These are phyloP conservation scores for Oryza punctata DNA, from an alignment of 176 grass and related monocot genomes.

Conservation along the genomic window DNA sequence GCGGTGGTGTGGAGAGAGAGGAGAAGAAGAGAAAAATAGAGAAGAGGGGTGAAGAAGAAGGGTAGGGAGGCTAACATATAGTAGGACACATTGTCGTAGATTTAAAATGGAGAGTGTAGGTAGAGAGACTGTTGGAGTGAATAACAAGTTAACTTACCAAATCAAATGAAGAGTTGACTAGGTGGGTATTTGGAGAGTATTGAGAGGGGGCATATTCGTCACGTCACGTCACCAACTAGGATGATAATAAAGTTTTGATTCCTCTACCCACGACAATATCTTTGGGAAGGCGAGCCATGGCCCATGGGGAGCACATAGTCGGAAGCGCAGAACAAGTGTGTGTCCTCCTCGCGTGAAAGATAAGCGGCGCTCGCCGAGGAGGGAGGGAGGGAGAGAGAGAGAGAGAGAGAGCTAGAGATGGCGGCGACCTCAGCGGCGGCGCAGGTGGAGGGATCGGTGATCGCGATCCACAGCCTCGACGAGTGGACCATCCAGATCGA, in stretches of 20 bases:
- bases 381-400: background rate
- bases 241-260: constrained; percentile 14
- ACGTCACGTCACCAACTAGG: background rate
- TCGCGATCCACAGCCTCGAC: constrained; percentile 66
- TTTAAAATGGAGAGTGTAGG: too few species aligned
- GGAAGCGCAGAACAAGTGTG: background rate
- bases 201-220: constrained; percentile 34
- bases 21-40: too few species aligned
- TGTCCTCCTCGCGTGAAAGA: constrained; percentile 28
- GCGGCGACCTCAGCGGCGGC: background rate
- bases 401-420: background rate
- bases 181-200: too few species aligned
- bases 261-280: constrained; percentile 29
- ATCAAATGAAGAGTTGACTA: too few species aligned
- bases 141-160: too few species aligned
- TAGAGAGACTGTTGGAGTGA: too few species aligned
- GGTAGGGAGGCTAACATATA: too few species aligned
- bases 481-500: constrained; percentile 76
- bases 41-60: too few species aligned
- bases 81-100: too few species aligned
- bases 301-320: background rate
- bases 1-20: too few species aligned
- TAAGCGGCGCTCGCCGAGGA: background rate
- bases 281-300: background rate
- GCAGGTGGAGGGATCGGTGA: constrained; percentile 37